phyloP scores from a whole-genome alignment of 2,329 filamentous ascomycete genomes.

The Metarhizium humberi region DNA sequence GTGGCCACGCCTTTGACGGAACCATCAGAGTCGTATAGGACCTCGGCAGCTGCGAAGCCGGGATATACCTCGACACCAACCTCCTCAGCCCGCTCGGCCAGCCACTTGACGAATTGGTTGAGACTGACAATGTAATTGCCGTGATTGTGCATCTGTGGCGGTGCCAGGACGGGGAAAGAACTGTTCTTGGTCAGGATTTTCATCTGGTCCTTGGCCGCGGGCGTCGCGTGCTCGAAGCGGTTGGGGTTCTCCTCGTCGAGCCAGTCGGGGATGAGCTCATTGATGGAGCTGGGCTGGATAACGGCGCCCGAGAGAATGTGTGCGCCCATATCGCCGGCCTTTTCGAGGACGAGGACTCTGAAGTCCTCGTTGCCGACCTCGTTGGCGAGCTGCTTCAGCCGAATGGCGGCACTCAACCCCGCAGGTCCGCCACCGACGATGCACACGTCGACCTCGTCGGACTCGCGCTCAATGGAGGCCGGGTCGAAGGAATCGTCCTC shows the following conservation, averaged over 20 bases:
- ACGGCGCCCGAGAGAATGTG: slow-evolving; percentile 96
- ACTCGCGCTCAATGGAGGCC: slow-evolving; percentile 67
- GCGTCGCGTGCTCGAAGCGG: slow-evolving; percentile 79
- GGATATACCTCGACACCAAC: slow-evolving; percentile 92
- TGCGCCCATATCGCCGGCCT: slow-evolving; percentile 87
- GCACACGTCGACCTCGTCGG: slow-evolving; percentile 90
- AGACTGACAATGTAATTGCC: slow-evolving; percentile 96
- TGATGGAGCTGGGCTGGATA: slow-evolving; percentile 77
- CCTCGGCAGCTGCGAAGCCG: slow-evolving; percentile 88
- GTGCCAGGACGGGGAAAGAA: slow-evolving; percentile 72
- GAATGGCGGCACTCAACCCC: slow-evolving; percentile 85
- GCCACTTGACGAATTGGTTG: slow-evolving; percentile 92
- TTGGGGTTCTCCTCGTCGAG: slow-evolving; percentile 78
- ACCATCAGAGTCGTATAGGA: slow-evolving; percentile 78
- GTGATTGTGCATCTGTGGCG: slow-evolving; percentile 96
- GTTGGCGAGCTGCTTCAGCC: slow-evolving; percentile 89
- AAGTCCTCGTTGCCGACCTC: slow-evolving; percentile 95
- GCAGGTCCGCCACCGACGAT: slow-evolving; percentile 96
- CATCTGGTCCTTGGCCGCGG: slow-evolving; percentile 80
- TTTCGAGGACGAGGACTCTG: slow-evolving; percentile 84
- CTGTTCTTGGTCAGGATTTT: slow-evolving; percentile 79
- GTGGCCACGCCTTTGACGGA: slow-evolving; percentile 91
- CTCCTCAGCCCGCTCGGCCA: slow-evolving; percentile 94
- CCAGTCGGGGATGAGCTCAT: slow-evolving; percentile 93
- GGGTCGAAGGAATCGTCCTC: slow-evolving; percentile 56